Evolutionary conservation across 352 stramenopile genomes (phyloP), one percentile per base, ranked within the genome.

Genomic region (Pythium chondricola): DNA sequence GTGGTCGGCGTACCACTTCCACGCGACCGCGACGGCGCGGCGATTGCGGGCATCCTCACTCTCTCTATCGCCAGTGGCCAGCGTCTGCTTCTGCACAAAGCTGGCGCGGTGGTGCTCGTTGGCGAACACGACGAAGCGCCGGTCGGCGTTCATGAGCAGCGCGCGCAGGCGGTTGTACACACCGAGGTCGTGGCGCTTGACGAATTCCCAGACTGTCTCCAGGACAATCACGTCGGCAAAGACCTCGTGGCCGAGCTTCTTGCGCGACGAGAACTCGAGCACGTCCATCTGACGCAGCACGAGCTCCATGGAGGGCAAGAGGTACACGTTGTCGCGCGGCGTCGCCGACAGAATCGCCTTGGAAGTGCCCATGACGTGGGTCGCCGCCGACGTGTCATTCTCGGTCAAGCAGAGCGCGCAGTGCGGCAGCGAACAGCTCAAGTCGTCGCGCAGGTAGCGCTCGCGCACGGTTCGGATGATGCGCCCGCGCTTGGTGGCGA

Each of bases 71-170:
- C 11, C 32, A 8, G 52, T 24, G 26, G 42, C 49, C 27, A 65
- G 54, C 33, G 66, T 65, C 17, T 71, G 60, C 63, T 84, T 84
- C 43, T 78, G 68, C 37, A 86, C 69, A 44, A 76, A 95, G 18
- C 80, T 86, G 17, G 78, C 69, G 36, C 76, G 69, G 48, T 96
- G 84, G 58, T 98, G 86, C 49, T 97, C 85, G 53, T 98, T 98
- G 17, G 93, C 83, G 50, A 97, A 98, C 29, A 97, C 83, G 9
- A 97, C 65, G 56, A 97, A 97, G 24, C 80, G 78, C 18, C 88
- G 69, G 42, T 89, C 75, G 1, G 60, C 54, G 51, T 86, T 88
- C 65, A 82, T 86, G 32, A 97, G 56, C 54, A 98, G 67, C 26
- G 85, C 84, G 27, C 74, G 74, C 31, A 97, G 63, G 33, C 87